phyloP scores from a whole-genome alignment of 1,139 yeast species.

The Kodamaea derodonti region DNA sequence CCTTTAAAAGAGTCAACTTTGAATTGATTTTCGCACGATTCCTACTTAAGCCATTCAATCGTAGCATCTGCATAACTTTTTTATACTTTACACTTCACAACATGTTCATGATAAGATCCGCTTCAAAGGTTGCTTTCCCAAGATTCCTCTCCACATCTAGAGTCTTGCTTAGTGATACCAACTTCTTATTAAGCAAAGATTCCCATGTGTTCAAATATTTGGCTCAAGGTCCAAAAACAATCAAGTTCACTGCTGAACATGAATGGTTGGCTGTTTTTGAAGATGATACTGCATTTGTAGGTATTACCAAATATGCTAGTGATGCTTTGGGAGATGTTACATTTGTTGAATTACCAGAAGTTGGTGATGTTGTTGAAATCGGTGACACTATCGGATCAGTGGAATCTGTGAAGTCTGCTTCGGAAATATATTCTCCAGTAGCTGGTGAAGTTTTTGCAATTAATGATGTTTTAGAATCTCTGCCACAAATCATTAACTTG shows the following conservation, averaged over 20 bases:
- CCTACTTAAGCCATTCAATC: not conserved
- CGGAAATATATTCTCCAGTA: conserved; percentile 89
- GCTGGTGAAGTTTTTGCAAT: conserved; percentile 72
- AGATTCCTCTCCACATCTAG: conserved; percentile 15
- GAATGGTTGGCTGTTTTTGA: conserved; percentile 91
- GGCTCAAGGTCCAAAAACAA: conserved; percentile 45
- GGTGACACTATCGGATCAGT: conserved; percentile 92
- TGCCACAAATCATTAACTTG: conserved; percentile 74
- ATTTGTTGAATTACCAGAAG: conserved; percentile 83
- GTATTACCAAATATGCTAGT: conserved; percentile 92
- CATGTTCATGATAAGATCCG: conserved; percentile 8
- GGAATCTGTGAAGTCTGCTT: conserved; percentile 91
- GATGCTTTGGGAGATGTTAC: conserved; percentile 99
- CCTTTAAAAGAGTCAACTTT: conserved; percentile 4
- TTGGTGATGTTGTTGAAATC: conserved; percentile 57
- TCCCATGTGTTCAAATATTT: conserved; percentile 50
- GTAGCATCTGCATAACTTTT: conserved; percentile 2
- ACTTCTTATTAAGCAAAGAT: conserved; percentile 48
- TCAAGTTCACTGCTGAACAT: conserved; percentile 84
- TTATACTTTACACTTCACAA: conserved; percentile 4
- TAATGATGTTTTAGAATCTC: conserved; percentile 60
- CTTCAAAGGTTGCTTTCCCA: conserved; percentile 5
- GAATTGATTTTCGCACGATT: not conserved
- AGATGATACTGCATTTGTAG: conserved; percentile 81
- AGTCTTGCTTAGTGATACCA: conserved; percentile 30